These are phyloP conservation scores for Candida silvicultrix DNA, from an alignment of 805 yeast species.

Conservation along the genomic window DNA sequence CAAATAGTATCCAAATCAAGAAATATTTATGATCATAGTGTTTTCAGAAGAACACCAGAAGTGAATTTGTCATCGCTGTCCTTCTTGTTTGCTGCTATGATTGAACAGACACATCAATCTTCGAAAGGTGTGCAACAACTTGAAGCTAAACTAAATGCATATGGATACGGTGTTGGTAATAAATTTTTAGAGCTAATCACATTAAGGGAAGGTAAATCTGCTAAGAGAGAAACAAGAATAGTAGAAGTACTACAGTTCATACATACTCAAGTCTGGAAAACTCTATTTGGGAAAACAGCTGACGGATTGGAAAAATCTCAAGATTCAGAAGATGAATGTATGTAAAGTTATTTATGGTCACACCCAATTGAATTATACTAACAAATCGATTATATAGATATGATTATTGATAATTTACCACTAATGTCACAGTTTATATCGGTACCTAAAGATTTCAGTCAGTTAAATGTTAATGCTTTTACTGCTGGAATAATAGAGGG, in stretches of 20 bases:
- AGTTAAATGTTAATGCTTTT: slow-evolving; percentile 75
- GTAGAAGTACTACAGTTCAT: slow-evolving; percentile 69
- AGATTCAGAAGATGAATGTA: slow-evolving; percentile 56
- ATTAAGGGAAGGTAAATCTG: slow-evolving; percentile 58
- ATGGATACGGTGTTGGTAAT: slow-evolving; percentile 76
- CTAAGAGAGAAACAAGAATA: slow-evolving; percentile 60
- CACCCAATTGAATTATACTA: no score
- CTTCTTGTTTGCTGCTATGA: slow-evolving; percentile 63
- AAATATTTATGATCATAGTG: slow-evolving; percentile 60
- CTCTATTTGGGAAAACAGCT: slow-evolving; percentile 66
- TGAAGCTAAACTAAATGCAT: slow-evolving; percentile 54
- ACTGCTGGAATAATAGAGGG: slow-evolving; percentile 86
- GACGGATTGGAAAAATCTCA: slow-evolving; percentile 72
- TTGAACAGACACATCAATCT: slow-evolving; percentile 54
- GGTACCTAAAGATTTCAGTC: slow-evolving; percentile 73
- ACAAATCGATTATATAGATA: slow-evolving; percentile 32
- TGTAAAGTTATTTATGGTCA: no score
- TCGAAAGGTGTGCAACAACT: slow-evolving; percentile 65
- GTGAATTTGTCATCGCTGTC: slow-evolving; percentile 63
- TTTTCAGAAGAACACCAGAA: slow-evolving; percentile 59
- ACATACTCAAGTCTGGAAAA: slow-evolving; percentile 66
- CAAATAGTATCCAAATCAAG: slow-evolving; percentile 8
- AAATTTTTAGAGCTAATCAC: slow-evolving; percentile 64
- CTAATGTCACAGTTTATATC: slow-evolving; percentile 64
- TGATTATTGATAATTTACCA: slow-evolving; percentile 68